Conservation (phyloP, 2,329 filamentous ascomycete genomes). For the Apiospora arundinis region DNA sequence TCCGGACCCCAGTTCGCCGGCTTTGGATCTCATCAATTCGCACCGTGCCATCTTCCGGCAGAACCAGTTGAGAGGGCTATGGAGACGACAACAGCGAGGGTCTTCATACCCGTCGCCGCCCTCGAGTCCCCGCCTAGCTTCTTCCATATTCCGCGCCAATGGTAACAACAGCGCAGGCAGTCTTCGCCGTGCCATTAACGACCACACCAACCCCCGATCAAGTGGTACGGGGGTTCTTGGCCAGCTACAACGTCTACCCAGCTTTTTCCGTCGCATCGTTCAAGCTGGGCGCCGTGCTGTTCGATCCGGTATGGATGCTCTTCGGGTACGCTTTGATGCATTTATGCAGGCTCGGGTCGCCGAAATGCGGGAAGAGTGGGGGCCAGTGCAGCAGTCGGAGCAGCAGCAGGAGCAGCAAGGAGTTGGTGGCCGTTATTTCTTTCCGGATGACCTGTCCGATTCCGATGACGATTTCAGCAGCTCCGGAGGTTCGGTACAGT, state of each 20-base stretch:
- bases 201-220: too few species aligned
- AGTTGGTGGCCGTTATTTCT: not conserved
- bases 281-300: not conserved
- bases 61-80: not conserved
- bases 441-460: too few species aligned
- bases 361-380: not conserved
- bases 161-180: not conserved
- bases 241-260: not conserved
- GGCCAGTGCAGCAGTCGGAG: not conserved
- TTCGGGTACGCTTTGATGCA: not conserved
- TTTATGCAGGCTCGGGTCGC: not conserved
- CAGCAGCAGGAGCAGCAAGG: not conserved
- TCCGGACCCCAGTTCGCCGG: not conserved
- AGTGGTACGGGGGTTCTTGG: not conserved
- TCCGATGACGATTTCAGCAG: not conserved
- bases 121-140: not conserved
- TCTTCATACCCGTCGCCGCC: not conserved
- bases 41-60: not conserved
- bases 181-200: not conserved
- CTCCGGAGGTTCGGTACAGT: not conserved
- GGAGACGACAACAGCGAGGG: not conserved
- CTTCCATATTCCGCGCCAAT: not conserved
- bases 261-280: not conserved
- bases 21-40: not conserved
- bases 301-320: not conserved